These are phyloP conservation scores for Cutaneotrichosporon sp. DNA, from an alignment of 1,284 basidiomycete genomes.

Conservation along the genomic window DNA sequence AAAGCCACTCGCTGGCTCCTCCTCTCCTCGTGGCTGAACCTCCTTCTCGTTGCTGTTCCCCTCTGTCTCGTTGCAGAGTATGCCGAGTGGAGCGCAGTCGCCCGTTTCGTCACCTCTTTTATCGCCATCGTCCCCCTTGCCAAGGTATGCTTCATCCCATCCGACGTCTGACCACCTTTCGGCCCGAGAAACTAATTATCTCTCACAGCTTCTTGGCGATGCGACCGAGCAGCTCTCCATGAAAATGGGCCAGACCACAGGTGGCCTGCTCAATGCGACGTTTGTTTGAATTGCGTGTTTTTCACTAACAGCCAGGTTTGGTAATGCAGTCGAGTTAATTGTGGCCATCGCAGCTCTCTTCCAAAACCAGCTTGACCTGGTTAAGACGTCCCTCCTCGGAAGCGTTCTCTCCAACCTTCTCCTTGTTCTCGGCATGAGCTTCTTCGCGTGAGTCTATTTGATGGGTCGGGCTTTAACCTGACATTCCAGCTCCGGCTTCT, in stretches of 20 bases:
- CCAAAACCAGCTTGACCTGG: slow-evolving; percentile 79
- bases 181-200: too few species aligned
- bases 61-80: slow-evolving; percentile 55
- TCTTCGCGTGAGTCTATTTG: slow-evolving; percentile 59
- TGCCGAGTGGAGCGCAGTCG: slow-evolving; percentile 65
- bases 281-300: slow-evolving; percentile 46
- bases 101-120: slow-evolving; percentile 78
- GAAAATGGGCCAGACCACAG: slow-evolving; percentile 72
- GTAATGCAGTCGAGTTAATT: slow-evolving; percentile 61
- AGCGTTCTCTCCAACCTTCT: slow-evolving; percentile 79
- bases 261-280: slow-evolving; percentile 79
- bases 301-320: slow-evolving; percentile 34
- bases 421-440: slow-evolving; percentile 81
- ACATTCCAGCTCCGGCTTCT: slow-evolving; percentile 55
- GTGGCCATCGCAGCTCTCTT: slow-evolving; percentile 75
- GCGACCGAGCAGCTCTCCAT: slow-evolving; percentile 80
- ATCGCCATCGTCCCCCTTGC: slow-evolving; percentile 82
- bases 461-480: slow-evolving; percentile 8
- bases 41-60: slow-evolving; percentile 71
- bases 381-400: slow-evolving; percentile 66
- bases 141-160: slow-evolving; percentile 73
- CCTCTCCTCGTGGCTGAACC: slow-evolving; percentile 67
- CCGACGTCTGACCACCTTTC: slow-evolving; percentile 54
- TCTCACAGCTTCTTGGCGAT: slow-evolving; percentile 55
- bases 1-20: slow-evolving; percentile 62